Percentiles rank a stretch among this genome's conserved stretches.
Evolutionary conservation across 225 moss, liverwort and hornwort species (phyloP).

Genomic region (Marchantia paleacea): DNA sequence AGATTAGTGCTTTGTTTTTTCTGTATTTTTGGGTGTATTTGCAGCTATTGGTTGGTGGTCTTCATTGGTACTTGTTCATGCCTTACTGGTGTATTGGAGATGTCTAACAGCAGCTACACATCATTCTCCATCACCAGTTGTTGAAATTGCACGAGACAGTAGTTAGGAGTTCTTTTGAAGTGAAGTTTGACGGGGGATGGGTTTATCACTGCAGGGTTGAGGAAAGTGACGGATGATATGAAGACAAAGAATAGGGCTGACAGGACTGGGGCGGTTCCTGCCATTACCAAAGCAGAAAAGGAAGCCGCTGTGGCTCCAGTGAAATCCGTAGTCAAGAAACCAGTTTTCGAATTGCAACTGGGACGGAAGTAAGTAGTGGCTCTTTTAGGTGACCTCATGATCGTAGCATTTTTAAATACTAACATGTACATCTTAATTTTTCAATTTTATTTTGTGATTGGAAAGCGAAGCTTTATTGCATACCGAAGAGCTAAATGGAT

Average conservation of each 20-base stretch:
- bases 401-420: not conserved
- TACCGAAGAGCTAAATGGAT: not conserved
- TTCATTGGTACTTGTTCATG: not conserved
- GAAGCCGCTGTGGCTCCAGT: constrained; percentile 27
- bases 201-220: constrained; percentile 55
- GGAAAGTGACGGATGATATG: constrained; percentile 91
- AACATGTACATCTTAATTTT: not conserved
- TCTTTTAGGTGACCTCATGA: not conserved
- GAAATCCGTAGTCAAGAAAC: constrained; percentile 55
- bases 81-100: too few species aligned
- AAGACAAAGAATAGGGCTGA: constrained; percentile 91
- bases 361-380: constrained; percentile 65
- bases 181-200: not conserved
- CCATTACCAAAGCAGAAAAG: constrained; percentile 48
- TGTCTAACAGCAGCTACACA: too few species aligned
- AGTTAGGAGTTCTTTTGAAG: too few species aligned
- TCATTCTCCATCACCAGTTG: not conserved
- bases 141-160: too few species aligned
- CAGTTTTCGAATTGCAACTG: constrained; percentile 74
- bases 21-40: not conserved
- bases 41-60: not conserved
- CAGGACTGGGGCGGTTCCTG: constrained; percentile 80
- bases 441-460: not conserved
- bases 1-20: not conserved
- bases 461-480: not conserved